These are phyloP conservation scores for Colletotrichum coccodes DNA, from an alignment of 2,329 filamentous ascomycete species.

Conservation along the genomic window DNA sequence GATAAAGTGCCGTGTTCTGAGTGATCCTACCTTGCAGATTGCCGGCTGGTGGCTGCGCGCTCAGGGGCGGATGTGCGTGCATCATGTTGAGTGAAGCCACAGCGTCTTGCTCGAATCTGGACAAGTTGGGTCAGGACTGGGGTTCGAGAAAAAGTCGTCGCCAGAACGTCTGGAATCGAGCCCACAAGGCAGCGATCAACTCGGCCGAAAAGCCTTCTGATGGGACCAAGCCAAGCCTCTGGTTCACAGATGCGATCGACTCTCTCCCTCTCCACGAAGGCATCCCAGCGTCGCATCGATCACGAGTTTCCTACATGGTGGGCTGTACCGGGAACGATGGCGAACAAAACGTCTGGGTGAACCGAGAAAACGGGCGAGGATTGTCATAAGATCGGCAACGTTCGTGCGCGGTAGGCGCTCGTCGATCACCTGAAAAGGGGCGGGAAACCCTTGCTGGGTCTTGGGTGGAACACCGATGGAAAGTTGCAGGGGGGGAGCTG, in stretches of 20 bases:
- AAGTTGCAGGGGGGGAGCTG: background rate
- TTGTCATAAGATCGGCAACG: constrained; percentile 21
- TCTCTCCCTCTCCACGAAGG: constrained; percentile 17
- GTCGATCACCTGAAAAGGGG: constrained; percentile 16
- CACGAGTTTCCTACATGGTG: background rate
- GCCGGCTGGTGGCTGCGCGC: background rate
- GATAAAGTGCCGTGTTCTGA: background rate
- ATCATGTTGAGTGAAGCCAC: constrained; percentile 23
- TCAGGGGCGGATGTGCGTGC: constrained; percentile 14
- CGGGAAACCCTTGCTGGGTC: constrained; percentile 5
- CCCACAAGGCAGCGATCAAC: background rate
- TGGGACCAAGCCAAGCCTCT: constrained; percentile 21
- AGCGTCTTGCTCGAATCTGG: background rate
- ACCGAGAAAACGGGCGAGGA: constrained; percentile 10
- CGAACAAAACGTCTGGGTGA: background rate
- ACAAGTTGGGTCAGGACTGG: constrained; percentile 1
- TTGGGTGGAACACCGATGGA: background rate
- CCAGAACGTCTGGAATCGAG: background rate
- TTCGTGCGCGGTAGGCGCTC: background rate
- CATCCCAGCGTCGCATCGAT: constrained; percentile 17
- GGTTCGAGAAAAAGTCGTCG: background rate
- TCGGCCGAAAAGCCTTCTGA: background rate
- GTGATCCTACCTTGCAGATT: background rate
- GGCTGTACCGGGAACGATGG: background rate
- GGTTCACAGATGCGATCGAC: constrained; percentile 10